A percentile compares a stretch with the other conserved stretches of the same genome.
Conservation (phyloP, 208 protist species). For the Acanthamoeba culbertsoni region DNA sequence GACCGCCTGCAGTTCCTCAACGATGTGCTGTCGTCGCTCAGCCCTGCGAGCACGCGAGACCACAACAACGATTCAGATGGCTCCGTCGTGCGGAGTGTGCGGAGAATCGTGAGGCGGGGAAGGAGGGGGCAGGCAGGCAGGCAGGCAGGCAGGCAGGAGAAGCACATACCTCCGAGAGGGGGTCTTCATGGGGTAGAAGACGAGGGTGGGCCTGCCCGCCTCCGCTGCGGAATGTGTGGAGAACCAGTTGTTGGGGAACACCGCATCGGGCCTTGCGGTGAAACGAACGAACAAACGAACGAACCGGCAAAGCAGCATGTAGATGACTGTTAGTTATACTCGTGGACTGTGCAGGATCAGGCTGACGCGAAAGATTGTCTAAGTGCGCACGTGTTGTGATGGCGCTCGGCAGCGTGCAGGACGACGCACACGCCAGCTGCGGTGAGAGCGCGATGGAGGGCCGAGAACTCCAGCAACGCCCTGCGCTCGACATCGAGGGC, state of each 20-base stretch:
- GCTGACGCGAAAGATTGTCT: background rate
- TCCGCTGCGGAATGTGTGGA: slow-evolving; percentile 64
- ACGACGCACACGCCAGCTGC: slow-evolving; percentile 35
- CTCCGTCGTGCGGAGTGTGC: too few relatives aligned
- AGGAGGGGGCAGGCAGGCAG: background rate
- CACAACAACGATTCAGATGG: too few relatives aligned
- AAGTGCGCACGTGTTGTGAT: background rate
- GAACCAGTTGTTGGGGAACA: slow-evolving; percentile 81
- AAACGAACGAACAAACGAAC: background rate
- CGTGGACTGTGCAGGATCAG: background rate
- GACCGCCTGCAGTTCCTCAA: slow-evolving; percentile 65
- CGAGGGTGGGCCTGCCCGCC: slow-evolving; percentile 21
- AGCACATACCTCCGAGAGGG: background rate
- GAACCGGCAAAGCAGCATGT: too few relatives aligned
- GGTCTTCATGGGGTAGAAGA: slow-evolving; percentile 78
- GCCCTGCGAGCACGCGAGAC: too few relatives aligned
- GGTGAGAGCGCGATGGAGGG: background rate
- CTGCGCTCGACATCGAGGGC: slow-evolving; percentile 8
- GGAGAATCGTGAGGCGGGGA: too few relatives aligned
- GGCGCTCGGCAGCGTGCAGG: slow-evolving; percentile 38
- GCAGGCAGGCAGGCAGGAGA: background rate
- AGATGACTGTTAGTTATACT: too few relatives aligned
- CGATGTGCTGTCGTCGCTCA: slow-evolving; percentile 51
- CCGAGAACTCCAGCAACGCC: slow-evolving; percentile 36
- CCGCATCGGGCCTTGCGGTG: slow-evolving; percentile 64